Evolutionary conservation across 2,329 filamentous ascomycete species (phyloP), one percentile per base, ranked within the genome.

Genomic region (Fragosphaeria purpurea): DNA sequence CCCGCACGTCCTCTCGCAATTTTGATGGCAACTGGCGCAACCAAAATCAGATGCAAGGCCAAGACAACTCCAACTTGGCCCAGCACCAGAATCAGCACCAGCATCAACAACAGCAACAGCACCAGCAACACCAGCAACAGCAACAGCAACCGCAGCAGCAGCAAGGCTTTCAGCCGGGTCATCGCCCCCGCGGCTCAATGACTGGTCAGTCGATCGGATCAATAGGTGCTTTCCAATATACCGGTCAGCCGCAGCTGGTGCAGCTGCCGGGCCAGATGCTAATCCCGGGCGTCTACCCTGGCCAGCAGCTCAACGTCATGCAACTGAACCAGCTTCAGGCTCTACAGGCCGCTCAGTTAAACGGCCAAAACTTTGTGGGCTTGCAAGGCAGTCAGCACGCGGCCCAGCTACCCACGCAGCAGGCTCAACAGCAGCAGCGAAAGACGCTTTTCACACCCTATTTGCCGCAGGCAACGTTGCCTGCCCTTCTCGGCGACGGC

Each of bases 371-470:
- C 57, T 77, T 90, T 61, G 81, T 85, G 63, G 77, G 80, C 53
- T 73, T 84, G 37, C 76, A 79, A 61, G 72, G 75, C 41, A 86
- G 83, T 62, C 87, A 94, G 65, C 86, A 91, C 62, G 82, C 81
- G 48, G 80, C 80, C 41, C 80, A 77, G 57, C 62, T 79, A 65
- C 80, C 71, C 65, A 82, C 75, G 62, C 80, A 82, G 59, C 81
- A 85, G 59, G 81, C 84, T 56, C 85, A 91, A 59, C 83, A 85
- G 56, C 88, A 95, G 65, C 90, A 95, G 72, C 85, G 93, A 64
- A 98, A 98, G 78, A 98, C 93, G 1, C 80, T 98, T 30, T 98
- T 98, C 72, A 97, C 93, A 60, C 93, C 93, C 56, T 98, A 98
- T 63, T 79, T 98, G 47, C 91, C 93, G 12, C 93, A 98, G 67